Base-by-base conservation (phyloP, 2,329 filamentous ascomycete genomes). In the Penicillium sp. region DNA sequence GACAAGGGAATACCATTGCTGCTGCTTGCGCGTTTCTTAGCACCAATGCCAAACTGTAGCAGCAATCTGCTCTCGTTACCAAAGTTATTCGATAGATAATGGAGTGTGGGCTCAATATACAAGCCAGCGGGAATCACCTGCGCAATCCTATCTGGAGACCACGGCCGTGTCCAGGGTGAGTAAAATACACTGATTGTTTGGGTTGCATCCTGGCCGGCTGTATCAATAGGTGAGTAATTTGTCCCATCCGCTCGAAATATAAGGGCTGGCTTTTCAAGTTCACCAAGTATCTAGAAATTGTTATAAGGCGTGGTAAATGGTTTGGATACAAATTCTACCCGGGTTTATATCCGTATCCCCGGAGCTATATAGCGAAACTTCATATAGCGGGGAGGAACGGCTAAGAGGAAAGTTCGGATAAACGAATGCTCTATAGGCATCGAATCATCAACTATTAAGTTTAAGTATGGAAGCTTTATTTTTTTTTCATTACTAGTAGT, bases 341-440 rank as follows among this genome's bases (percentile, higher is more conserved):
- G 19, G 10, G 27, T 47, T 18, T 60, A 56, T 18, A 59, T 30
- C 27, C 48, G 47, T 40, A 62, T 59, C 4, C 60, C 56, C 0
- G 58, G 60, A n/a, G 58, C 56, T 47, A 62, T 57, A 23, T 61
- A 58, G 45, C 46, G 40, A 43, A 62, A 66, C 2, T 39, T 41
- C 4, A 57, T 18, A 4, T 36, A 32, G 7, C 50, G 50, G 19
- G 11, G n/a, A 27, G 55, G 39, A 19, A 57, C 19, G 27, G 34
- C 43, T 2, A 42, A 57, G 16, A 57, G 41, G 29, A 57, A 57
- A 10, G 1, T 4, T 10, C 18, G 3, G 27, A 38, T 10, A 40
- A 57, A 57, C 2, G 55, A 47, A 23, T 44, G 38, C 14, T 39
- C 35, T 27, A 47, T 56, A 5, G 11, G 42, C 14, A 48, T 39